Conservation (phyloP, 1,139 yeast species). For the Magnusiomyces suaveolens region DNA sequence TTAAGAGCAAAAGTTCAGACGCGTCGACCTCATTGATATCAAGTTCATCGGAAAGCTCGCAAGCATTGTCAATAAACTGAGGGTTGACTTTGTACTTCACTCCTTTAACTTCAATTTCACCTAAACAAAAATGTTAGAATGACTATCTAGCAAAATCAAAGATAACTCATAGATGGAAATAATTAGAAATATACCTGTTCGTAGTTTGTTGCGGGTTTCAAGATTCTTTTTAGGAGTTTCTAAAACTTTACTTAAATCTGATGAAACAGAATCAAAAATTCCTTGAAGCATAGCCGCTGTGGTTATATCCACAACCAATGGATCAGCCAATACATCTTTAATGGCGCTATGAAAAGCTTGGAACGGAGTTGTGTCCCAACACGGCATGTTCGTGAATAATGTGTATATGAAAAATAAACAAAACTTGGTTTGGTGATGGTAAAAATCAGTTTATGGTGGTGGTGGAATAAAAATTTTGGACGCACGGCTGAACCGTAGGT, state of each 20-base stretch:
- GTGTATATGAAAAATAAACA: background rate
- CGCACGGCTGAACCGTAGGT: background rate
- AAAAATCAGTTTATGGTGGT: background rate
- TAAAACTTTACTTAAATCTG: slow-evolving; percentile 44
- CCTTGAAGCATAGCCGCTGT: slow-evolving; percentile 18
- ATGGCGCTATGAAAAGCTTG: slow-evolving; percentile 25
- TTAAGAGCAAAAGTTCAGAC: slow-evolving; percentile 44
- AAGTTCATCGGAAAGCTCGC: slow-evolving; percentile 52
- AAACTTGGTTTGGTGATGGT: background rate
- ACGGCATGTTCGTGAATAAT: background rate
- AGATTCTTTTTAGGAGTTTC: slow-evolving; percentile 46
- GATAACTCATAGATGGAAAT: no score
- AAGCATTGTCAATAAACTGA: slow-evolving; percentile 43
- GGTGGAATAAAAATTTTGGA: background rate
- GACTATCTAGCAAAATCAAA: no score
- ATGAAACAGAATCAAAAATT: slow-evolving; percentile 21
- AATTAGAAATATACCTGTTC: slow-evolving; percentile 37
- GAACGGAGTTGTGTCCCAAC: slow-evolving; percentile 32
- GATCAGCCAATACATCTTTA: slow-evolving; percentile 19
- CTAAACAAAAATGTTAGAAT: slow-evolving; percentile 15
- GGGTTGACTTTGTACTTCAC: slow-evolving; percentile 42
- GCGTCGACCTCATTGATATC: slow-evolving; percentile 60
- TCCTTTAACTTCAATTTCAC: slow-evolving; percentile 43
- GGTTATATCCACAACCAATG: slow-evolving; percentile 15
- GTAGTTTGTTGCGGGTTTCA: slow-evolving; percentile 45